phyloP scores from a whole-genome alignment of 331 rosid genomes.

The Acacia pycnantha region DNA sequence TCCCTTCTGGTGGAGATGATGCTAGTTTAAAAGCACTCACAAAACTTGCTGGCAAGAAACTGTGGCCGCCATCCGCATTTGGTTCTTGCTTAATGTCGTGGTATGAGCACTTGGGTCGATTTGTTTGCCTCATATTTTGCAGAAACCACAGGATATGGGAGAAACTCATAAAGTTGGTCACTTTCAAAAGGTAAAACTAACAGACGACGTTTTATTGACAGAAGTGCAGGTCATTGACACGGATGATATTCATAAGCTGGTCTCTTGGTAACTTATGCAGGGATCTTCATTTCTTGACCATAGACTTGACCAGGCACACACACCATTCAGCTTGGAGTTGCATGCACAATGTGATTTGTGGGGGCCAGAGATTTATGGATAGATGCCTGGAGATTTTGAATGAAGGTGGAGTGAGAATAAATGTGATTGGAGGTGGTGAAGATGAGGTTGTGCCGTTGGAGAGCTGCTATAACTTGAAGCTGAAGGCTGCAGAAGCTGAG shows the following conservation, averaged over 20 bases:
- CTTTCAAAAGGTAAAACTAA: slow-evolving; percentile 48
- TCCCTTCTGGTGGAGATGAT: slow-evolving; percentile 47
- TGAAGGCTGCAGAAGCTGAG: slow-evolving; percentile 51
- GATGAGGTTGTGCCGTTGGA: slow-evolving; percentile 61
- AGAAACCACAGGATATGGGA: slow-evolving; percentile 82
- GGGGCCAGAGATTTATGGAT: slow-evolving; percentile 45
- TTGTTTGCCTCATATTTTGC: slow-evolving; percentile 65
- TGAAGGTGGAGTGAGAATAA: slow-evolving; percentile 48
- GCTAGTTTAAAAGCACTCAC: slow-evolving; percentile 39
- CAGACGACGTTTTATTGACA: slow-evolving; percentile 1
- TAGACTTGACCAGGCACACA: slow-evolving; percentile 72
- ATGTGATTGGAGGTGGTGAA: slow-evolving; percentile 62
- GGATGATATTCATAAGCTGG: not conserved
- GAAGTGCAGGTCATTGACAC: not conserved
- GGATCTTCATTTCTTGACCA: slow-evolving; percentile 41
- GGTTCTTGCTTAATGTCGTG: slow-evolving; percentile 58
- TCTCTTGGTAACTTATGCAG: slow-evolving; percentile 19
- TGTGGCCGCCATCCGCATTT: slow-evolving; percentile 69
- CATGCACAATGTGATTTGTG: slow-evolving; percentile 70
- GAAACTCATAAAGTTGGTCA: slow-evolving; percentile 38
- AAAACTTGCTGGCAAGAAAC: slow-evolving; percentile 41
- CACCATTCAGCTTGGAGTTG: slow-evolving; percentile 85
- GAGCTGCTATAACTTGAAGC: slow-evolving; percentile 50
- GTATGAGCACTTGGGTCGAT: slow-evolving; percentile 74
- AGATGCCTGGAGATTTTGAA: slow-evolving; percentile 40